phyloP scores from a whole-genome alignment of 495 filamentous ascomycete species.

The Neurospora cerealis region DNA sequence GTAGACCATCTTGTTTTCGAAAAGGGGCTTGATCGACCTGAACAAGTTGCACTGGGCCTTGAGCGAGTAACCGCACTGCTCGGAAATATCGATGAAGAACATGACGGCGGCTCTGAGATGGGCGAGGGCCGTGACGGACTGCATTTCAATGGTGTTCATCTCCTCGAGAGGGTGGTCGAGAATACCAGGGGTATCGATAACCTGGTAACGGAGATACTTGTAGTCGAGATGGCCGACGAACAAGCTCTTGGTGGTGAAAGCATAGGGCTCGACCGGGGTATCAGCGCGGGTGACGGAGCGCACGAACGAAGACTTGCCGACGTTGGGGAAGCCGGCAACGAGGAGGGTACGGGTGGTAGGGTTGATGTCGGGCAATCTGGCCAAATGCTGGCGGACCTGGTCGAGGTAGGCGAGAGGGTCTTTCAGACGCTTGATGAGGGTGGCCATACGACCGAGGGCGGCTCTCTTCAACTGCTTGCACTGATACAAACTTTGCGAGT shows the following conservation, averaged over 20 bases:
- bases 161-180: constrained; percentile 96
- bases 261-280: constrained; percentile 96
- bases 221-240: constrained; percentile 99
- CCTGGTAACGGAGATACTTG: constrained; percentile 65
- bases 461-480: constrained; percentile 44
- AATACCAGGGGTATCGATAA: constrained; percentile 79
- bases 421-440: constrained; percentile 84
- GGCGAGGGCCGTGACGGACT: constrained; percentile 89
- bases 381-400: constrained; percentile 95
- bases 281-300: constrained; percentile 87
- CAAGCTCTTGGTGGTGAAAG: constrained; percentile 95
- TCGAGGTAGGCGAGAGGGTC: constrained; percentile 92
- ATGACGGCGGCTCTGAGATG: constrained; percentile 89
- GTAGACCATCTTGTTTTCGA: constrained; percentile 94
- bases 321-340: constrained; percentile 96
- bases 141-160: constrained; percentile 99
- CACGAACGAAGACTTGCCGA: constrained; percentile 93
- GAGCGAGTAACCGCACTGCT: constrained; percentile 95
- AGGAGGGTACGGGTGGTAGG: constrained; percentile 90
- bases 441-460: constrained; percentile 80
- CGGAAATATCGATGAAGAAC: constrained; percentile 97
- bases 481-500: constrained; percentile 83
- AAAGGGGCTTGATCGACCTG: constrained; percentile 90
- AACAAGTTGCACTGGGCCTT: constrained; percentile 84
- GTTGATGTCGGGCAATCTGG: constrained; percentile 94